Conservation (phyloP, 2,329 filamentous ascomycete species). For the Ceratocystis lukuohia region DNA sequence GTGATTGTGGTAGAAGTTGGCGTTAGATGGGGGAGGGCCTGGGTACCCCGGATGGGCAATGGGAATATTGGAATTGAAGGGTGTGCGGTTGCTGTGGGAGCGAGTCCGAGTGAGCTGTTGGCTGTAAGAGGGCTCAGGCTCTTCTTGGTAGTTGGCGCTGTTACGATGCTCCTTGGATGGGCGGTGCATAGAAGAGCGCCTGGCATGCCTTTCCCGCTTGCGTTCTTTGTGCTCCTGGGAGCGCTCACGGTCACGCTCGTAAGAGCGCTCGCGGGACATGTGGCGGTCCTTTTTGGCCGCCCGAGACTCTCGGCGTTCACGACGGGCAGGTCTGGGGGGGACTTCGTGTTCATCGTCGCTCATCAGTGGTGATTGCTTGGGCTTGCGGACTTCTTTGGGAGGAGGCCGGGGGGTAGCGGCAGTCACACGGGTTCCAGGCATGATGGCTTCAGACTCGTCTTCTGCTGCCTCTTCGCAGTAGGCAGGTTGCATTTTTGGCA, state of each 20-base stretch:
- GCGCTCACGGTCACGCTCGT: constrained; percentile 15
- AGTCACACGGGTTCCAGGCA: constrained; percentile 18
- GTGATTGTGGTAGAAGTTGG: constrained; percentile 3
- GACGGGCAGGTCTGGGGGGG: constrained; percentile 1
- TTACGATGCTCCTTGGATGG: constrained; percentile 14
- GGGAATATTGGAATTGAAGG: constrained; percentile 10
- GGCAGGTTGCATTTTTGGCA: constrained; percentile 18
- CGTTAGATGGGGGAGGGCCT: constrained; percentile 7
- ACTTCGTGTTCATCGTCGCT: constrained; percentile 7
- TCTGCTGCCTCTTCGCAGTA: constrained; percentile 20
- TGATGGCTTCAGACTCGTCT: constrained; percentile 17
- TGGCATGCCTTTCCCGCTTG: constrained; percentile 14
- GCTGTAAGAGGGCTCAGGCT: constrained; percentile 10
- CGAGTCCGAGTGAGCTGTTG: constrained; percentile 15
- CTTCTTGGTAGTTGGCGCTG: constrained; percentile 14
- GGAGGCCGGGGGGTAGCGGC: constrained; percentile 19
- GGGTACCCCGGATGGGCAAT: constrained; percentile 6
- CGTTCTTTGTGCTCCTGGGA: constrained; percentile 9
- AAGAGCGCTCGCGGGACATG: constrained; percentile 12
- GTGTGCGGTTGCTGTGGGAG: constrained; percentile 18
- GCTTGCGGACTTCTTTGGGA: constrained; percentile 9
- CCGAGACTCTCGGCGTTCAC: constrained; percentile 6
- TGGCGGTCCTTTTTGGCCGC: constrained; percentile 1
- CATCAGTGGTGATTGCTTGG: constrained; percentile 8
- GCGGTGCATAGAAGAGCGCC: constrained; percentile 14